These are phyloP conservation scores for Homolaphlyctis polyrhiza DNA, from an alignment of 371 early-diverging fungal species.

Conservation along the genomic window DNA sequence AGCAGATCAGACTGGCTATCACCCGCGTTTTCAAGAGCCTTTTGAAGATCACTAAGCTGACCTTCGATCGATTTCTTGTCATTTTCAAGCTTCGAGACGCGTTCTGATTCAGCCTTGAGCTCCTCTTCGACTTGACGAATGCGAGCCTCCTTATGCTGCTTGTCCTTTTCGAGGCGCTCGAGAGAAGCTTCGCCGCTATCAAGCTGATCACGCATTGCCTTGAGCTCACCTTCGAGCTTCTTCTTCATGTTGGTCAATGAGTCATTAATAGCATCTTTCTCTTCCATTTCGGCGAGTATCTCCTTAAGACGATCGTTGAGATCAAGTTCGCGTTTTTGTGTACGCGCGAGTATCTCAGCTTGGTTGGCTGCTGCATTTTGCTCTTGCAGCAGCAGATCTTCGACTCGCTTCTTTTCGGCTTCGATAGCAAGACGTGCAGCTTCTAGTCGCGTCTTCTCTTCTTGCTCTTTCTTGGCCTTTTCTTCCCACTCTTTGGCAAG, in stretches of 20 bases:
- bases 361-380: slow-evolving; percentile 68
- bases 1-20: slow-evolving; percentile 49
- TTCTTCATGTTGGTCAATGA: slow-evolving; percentile 47
- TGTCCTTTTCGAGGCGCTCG: slow-evolving; percentile 61
- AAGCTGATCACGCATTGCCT: slow-evolving; percentile 40
- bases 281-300: slow-evolving; percentile 56
- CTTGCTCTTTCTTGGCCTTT: slow-evolving; percentile 45
- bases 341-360: slow-evolving; percentile 71
- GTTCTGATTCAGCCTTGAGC: slow-evolving; percentile 31
- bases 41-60: slow-evolving; percentile 51
- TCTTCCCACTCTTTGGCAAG: slow-evolving; percentile 55
- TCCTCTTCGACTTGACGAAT: slow-evolving; percentile 53
- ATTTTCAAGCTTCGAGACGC: slow-evolving; percentile 39
- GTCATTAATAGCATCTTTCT: slow-evolving; percentile 57
- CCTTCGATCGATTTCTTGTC: slow-evolving; percentile 56
- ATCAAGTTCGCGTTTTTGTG: slow-evolving; percentile 62
- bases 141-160: slow-evolving; percentile 44
- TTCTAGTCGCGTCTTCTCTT: slow-evolving; percentile 49
- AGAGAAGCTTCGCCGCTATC: slow-evolving; percentile 38
- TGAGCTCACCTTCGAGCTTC: slow-evolving; percentile 39
- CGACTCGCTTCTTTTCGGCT: slow-evolving; percentile 59
- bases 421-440: slow-evolving; percentile 49
- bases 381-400: slow-evolving; percentile 64
- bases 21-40: slow-evolving; percentile 51
- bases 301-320: slow-evolving; percentile 65